phyloP scores from a whole-genome alignment of 2,329 filamentous ascomycete genomes.

The Penicillium sp. region DNA sequence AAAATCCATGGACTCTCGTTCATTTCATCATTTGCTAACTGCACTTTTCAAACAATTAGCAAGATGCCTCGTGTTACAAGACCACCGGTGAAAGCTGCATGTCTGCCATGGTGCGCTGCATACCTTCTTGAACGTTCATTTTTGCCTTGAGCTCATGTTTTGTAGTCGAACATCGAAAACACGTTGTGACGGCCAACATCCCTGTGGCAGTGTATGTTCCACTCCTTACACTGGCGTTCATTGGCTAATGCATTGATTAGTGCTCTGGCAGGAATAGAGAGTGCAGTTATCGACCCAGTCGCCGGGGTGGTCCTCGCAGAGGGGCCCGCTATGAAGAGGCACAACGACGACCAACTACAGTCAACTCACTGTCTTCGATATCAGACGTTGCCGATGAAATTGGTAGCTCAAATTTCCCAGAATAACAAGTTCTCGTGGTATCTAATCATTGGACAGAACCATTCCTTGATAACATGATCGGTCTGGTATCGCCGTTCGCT shows the following conservation, averaged over 20 bases:
- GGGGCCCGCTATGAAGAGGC: constrained; percentile 15
- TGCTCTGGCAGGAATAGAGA: constrained; percentile 13
- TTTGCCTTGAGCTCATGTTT: not conserved
- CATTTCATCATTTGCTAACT: not conserved
- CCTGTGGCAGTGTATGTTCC: constrained; percentile 20
- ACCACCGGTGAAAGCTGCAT: constrained; percentile 1
- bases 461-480: constrained; percentile 15
- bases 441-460: constrained; percentile 9
- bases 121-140: not conserved
- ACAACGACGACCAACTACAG: not conserved
- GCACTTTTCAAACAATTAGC: not conserved
- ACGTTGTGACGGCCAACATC: constrained; percentile 24
- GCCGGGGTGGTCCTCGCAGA: constrained; percentile 24
- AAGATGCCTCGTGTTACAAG: not conserved
- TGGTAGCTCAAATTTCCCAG: not conserved
- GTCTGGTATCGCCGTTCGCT: constrained; percentile 15
- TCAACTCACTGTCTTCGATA: not conserved
- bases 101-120: not conserved
- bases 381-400: constrained; percentile 4
- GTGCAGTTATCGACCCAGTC: constrained; percentile 23
- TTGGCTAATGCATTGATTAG: constrained; percentile 4
- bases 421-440: too few relatives aligned
- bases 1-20: too few relatives aligned
- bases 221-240: not conserved
- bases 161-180: constrained; percentile 23